A percentile compares a stretch with the other conserved stretches of the same genome.
Evolutionary conservation across 2,329 filamentous ascomycete species (phyloP).

Genomic region (Coniella vitis): DNA sequence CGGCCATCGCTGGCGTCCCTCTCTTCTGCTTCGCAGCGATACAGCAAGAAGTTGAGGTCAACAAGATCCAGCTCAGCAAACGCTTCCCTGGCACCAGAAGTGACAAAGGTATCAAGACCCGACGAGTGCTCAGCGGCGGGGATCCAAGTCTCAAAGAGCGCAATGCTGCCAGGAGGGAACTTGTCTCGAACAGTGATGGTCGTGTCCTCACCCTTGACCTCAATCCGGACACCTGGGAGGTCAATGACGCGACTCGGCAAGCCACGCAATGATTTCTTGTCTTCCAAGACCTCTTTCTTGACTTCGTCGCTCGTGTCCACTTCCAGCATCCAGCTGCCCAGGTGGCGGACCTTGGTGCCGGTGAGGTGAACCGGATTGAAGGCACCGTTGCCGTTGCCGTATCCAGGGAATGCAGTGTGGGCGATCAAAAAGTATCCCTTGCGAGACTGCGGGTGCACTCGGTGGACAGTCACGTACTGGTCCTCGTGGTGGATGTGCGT

Average conservation of each 20-base stretch:
- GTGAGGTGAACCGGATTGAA: conserved; percentile 73
- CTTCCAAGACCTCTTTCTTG: conserved; percentile 55
- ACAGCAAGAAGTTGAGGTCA: conserved; percentile 87
- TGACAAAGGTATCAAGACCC: conserved; percentile 80
- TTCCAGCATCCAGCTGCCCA: conserved; percentile 89
- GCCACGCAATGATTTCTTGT: conserved; percentile 68
- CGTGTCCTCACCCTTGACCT: conserved; percentile 66
- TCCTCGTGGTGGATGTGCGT: conserved; percentile 95
- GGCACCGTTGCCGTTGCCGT: conserved; percentile 74
- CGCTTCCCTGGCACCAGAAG: conserved; percentile 69
- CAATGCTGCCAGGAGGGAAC: conserved; percentile 91
- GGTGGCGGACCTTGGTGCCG: conserved; percentile 76
- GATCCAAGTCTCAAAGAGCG: conserved; percentile 93
- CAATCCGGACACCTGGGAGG: conserved; percentile 65
- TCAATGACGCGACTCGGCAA: conserved; percentile 77
- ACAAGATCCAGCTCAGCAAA: conserved; percentile 69
- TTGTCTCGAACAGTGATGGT: conserved; percentile 72
- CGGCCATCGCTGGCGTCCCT: conserved; percentile 68
- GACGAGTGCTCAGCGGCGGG: conserved; percentile 77
- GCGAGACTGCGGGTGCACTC: conserved; percentile 84
- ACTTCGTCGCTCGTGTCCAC: conserved; percentile 72
- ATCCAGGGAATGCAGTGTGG: conserved; percentile 90
- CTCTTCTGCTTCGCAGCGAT: conserved; percentile 85
- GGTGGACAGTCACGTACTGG: conserved; percentile 92
- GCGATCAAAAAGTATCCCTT: conserved; percentile 95